phyloP scores from a whole-genome alignment of 352 stramenopile species.

The Phytophthora sp. region DNA sequence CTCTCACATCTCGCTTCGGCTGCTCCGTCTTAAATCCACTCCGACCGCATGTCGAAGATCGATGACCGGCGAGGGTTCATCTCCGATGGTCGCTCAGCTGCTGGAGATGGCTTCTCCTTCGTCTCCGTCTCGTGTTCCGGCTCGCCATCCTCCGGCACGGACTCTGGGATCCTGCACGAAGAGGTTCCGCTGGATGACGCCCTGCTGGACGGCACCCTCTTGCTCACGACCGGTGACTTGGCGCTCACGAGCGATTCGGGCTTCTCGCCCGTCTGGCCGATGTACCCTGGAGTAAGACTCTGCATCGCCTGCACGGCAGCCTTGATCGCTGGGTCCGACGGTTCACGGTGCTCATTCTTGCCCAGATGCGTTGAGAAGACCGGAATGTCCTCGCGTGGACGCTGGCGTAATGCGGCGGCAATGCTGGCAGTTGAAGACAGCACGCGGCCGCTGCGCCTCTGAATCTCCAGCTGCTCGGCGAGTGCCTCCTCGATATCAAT shows the following conservation, averaged over 20 bases:
- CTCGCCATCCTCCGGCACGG: constrained; percentile 31
- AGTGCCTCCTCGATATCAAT: constrained; percentile 52
- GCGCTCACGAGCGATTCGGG: constrained; percentile 31
- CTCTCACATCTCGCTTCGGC: constrained; percentile 9
- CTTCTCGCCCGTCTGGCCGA: constrained; percentile 35
- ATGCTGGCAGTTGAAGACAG: constrained; percentile 50
- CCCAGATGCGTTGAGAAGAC: constrained; percentile 39
- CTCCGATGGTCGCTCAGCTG: constrained; percentile 26
- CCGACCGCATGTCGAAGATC: constrained; percentile 49
- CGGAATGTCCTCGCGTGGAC: constrained; percentile 34
- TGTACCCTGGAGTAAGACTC: constrained; percentile 37
- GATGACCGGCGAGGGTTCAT: constrained; percentile 44
- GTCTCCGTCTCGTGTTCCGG: constrained; percentile 28
- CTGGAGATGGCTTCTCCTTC: constrained; percentile 20
- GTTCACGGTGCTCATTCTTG: constrained; percentile 28
- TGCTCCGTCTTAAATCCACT: constrained; percentile 44
- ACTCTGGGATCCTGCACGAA: constrained; percentile 32
- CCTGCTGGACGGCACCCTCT: constrained; percentile 23
- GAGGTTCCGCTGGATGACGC: constrained; percentile 30
- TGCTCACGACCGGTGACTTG: constrained; percentile 23
- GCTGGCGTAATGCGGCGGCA: constrained; percentile 41
- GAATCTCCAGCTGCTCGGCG: constrained; percentile 40
- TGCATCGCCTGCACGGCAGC: constrained; percentile 39
- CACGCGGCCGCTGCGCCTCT: constrained; percentile 39
- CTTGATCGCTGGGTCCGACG: constrained; percentile 30